A percentile compares a stretch with the other conserved stretches of the same genome.
phyloP scores from a whole-genome alignment of 208 protist genomes.

The Phytomonas sp. region DNA sequence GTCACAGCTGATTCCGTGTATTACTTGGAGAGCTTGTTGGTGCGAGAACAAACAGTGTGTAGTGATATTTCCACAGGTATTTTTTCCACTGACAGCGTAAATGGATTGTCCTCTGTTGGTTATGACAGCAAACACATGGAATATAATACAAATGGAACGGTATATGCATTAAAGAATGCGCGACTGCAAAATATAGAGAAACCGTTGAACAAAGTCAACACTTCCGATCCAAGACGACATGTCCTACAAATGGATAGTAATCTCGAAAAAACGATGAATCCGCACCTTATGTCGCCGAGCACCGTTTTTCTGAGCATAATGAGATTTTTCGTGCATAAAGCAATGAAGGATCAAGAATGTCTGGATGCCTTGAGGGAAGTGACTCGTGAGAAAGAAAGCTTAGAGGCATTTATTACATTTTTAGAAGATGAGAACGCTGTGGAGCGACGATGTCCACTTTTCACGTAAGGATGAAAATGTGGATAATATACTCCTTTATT shows the following conservation, averaged over 20 bases:
- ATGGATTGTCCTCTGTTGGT: not conserved
- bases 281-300: not conserved
- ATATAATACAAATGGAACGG: not conserved
- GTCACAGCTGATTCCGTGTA: constrained; percentile 38
- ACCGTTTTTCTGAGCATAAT: constrained; percentile 7
- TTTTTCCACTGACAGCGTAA: not conserved
- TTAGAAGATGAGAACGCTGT: constrained; percentile 15
- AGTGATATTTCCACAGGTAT: not conserved
- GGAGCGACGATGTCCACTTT: constrained; percentile 1
- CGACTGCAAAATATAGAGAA: not conserved
- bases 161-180: not conserved
- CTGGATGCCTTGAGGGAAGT: constrained; percentile 21
- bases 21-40: not conserved
- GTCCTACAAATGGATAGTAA: not conserved
- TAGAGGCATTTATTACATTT: constrained; percentile 29
- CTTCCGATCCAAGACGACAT: not conserved
- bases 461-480: not conserved
- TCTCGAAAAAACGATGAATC: not conserved
- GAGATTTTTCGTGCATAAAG: constrained; percentile 11
- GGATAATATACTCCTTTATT: constrained; percentile 7
- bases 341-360: constrained; percentile 18
- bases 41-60: not conserved
- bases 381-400: constrained; percentile 19
- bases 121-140: constrained; percentile 5
- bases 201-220: not conserved